Conservation (phyloP, 345 rosid genomes). For the Eutrema heterophyllum region DNA sequence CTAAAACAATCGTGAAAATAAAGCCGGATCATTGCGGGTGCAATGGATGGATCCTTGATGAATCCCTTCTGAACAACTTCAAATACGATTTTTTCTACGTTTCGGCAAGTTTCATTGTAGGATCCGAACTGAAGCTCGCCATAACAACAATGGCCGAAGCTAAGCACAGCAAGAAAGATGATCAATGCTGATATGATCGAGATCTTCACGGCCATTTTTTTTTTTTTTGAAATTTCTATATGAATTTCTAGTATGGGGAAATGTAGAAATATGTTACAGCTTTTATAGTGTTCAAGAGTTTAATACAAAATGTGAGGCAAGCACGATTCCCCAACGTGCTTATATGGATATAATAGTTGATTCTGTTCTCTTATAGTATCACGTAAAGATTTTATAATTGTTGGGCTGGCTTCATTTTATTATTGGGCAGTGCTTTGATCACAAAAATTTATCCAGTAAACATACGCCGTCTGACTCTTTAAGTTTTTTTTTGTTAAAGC, state of each 20-base stretch:
- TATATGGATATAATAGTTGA: slow-evolving; percentile 1
- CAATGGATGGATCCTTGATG: slow-evolving; percentile 14
- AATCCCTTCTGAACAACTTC: not conserved
- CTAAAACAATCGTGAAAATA: slow-evolving; percentile 52
- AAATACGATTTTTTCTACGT: slow-evolving; percentile 39
- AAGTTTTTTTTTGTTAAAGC: too few species aligned
- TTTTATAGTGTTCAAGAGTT: slow-evolving; percentile 22
- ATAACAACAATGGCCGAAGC: slow-evolving; percentile 32
- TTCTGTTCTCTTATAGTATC: not conserved
- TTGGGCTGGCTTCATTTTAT: not conserved
- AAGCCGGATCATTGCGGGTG: slow-evolving; percentile 45
- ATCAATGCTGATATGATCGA: slow-evolving; percentile 21
- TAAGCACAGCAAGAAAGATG: slow-evolving; percentile 27
- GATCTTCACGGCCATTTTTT: slow-evolving; percentile 16
- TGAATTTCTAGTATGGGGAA: not conserved
- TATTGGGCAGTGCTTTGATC: not conserved
- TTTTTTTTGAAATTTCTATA: not conserved
- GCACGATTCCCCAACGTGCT: slow-evolving; percentile 27
- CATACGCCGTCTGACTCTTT: too few species aligned
- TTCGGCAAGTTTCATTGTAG: slow-evolving; percentile 33
- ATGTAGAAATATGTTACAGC: not conserved
- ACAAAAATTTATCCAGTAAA: not conserved
- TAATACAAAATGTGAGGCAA: not conserved
- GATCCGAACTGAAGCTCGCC: slow-evolving; percentile 31
- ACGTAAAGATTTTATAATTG: not conserved